Base-by-base conservation (phyloP, 2,329 filamentous ascomycete genomes). In the Lasiodiplodia sp. region DNA sequence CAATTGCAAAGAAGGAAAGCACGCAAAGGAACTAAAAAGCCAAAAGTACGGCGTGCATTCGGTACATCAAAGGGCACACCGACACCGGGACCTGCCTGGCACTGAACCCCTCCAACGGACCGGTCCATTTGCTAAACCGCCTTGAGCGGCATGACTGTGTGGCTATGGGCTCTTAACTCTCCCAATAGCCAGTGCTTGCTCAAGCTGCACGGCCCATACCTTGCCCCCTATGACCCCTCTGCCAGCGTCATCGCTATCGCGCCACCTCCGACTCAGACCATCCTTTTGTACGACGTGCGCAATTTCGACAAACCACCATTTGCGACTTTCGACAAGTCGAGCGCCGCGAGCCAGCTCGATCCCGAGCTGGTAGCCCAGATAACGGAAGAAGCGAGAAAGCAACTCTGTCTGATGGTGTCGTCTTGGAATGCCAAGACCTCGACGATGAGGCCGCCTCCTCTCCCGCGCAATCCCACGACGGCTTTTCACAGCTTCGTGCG, bases 1-100 rank as follows among this genome's bases (percentile, higher is more conserved):
- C 83, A 97, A 96, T 75, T 91, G 97, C 71, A 92, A 92, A 75
- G 94, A 97, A 72, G 96, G 96, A 4, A 92, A 92, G 70, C 91
- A 94, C 73, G 92, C 93, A 57, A 98, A 98, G 82, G 91, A 91
- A 69, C 86, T 97, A 57, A 89, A 96, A 64, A 96, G 92, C 82
- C 97, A 98, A 78, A 99, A 99, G 79, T 99, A 99, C 75, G 96
- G 96, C 69, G 94, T 93, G 21, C 79, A 92, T 98, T 71, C 92
- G 96, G 71, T 99, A 99, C 82, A 99, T 98, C 78, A 91, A 92
- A 70, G 96, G 95, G 62, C 96, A 99, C 79, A 91, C 92, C 53
- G 91, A 88, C 69, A 86, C 90, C 67, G 96, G 99, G 44, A 98
- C 95, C 21, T 91, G 87, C 70, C 86, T 99, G 37, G 85, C 91